phyloP scores from a whole-genome alignment of 305 asterid genomes.

The Fraxinus paxiana region DNA sequence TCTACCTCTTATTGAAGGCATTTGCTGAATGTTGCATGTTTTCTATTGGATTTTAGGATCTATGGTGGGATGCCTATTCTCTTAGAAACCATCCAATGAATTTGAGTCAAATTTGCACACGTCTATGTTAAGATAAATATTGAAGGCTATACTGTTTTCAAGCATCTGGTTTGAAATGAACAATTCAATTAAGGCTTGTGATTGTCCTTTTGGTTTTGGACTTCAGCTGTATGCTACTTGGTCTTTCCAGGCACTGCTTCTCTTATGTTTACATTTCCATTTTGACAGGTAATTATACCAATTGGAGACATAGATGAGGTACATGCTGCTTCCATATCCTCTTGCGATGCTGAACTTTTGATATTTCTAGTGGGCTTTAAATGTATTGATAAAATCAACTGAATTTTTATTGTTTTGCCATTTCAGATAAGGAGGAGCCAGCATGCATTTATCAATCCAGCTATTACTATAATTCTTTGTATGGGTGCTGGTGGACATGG shows the following conservation, averaged over 20 bases:
- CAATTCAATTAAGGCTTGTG: background rate
- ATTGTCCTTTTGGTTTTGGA: slow-evolving; percentile 16
- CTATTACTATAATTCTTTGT: slow-evolving; percentile 85
- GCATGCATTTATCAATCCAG: slow-evolving; percentile 93
- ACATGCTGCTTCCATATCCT: slow-evolving; percentile 25
- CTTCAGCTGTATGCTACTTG: background rate
- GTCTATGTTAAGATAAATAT: background rate
- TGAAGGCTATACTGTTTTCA: background rate
- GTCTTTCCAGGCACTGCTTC: slow-evolving; percentile 11
- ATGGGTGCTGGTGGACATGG: slow-evolving; percentile 99
- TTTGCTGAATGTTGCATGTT: background rate
- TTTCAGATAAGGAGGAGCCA: slow-evolving; percentile 82
- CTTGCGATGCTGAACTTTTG: slow-evolving; percentile 17
- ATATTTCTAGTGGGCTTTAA: slow-evolving; percentile 17
- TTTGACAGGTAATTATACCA: slow-evolving; percentile 79
- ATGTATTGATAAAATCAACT: slow-evolving; percentile 22
- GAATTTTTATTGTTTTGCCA: slow-evolving; percentile 13
- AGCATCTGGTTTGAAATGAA: background rate
- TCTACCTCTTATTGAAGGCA: background rate
- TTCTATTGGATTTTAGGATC: background rate
- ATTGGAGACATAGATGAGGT: slow-evolving; percentile 93
- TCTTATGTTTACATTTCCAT: slow-evolving; percentile 25
- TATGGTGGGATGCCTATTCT: background rate
- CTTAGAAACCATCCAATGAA: background rate
- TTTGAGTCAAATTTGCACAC: background rate